Evolutionary conservation across 306 rosid species (phyloP).

Genomic region (Benincasa hispida): DNA sequence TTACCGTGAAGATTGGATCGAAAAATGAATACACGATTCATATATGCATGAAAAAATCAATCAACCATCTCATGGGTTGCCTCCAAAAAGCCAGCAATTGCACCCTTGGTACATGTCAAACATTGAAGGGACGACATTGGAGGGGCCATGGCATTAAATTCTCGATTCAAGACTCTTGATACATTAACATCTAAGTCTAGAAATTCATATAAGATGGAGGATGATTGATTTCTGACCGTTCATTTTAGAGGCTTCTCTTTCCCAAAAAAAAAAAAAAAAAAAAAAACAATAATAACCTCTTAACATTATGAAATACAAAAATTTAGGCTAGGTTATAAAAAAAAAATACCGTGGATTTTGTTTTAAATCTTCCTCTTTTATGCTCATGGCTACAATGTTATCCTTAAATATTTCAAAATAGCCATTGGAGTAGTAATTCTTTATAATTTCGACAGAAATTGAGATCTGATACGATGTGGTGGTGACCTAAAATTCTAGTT

Average conservation of each 20-base stretch:
- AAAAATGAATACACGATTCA: background rate
- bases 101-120: background rate
- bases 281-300: background rate
- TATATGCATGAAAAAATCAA: background rate
- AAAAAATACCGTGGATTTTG: no score
- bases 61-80: slow-evolving; percentile 8
- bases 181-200: background rate
- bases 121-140: background rate
- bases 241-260: background rate
- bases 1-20: background rate
- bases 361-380: no score
- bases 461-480: no score
- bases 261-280: background rate
- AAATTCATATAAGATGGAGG: background rate
- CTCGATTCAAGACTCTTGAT: background rate
- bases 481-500: no score
- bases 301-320: background rate
- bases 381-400: no score
- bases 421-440: no score
- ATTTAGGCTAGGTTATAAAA: background rate
- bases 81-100: background rate
- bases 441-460: no score
- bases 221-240: background rate
- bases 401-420: no score
- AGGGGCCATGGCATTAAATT: slow-evolving; percentile 5